phyloP scores from a whole-genome alignment of 1,284 basidiomycete species.

The Sanguinoderma infundibulare region DNA sequence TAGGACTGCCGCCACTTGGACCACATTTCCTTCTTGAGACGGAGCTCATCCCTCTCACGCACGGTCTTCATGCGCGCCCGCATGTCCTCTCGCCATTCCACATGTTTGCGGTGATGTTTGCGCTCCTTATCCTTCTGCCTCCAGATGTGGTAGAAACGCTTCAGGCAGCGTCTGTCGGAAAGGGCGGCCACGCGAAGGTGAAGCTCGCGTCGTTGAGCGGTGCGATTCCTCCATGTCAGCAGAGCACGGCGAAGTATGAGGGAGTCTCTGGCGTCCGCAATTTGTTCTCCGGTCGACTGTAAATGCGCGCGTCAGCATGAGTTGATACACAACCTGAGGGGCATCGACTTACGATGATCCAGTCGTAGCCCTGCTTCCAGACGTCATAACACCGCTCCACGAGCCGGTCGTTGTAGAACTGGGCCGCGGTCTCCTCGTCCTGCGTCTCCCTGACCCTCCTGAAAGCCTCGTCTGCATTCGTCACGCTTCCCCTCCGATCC shows the following conservation, averaged over 20 bases:
- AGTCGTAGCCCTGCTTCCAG: slow-evolving; percentile 69
- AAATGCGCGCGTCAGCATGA: slow-evolving; percentile 9
- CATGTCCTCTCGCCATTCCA: slow-evolving; percentile 68
- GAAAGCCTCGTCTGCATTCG: slow-evolving; percentile 77
- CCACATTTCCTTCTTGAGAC: slow-evolving; percentile 59
- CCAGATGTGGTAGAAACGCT: slow-evolving; percentile 51
- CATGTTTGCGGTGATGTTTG: slow-evolving; percentile 55
- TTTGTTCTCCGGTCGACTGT: slow-evolving; percentile 67
- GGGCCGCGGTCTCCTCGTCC: slow-evolving; percentile 73
- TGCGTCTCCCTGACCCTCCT: slow-evolving; percentile 70
- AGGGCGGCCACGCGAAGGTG: slow-evolving; percentile 45
- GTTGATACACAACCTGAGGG: neutral
- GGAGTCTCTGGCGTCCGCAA: slow-evolving; percentile 59
- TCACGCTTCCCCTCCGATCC: slow-evolving; percentile 49
- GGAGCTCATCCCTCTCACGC: slow-evolving; percentile 54
- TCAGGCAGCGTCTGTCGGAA: slow-evolving; percentile 48
- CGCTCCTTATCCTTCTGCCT: slow-evolving; percentile 51
- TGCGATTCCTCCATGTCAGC: slow-evolving; percentile 57
- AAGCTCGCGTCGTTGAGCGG: slow-evolving; percentile 41
- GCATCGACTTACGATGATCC: slow-evolving; percentile 64
- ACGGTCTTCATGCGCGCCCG: slow-evolving; percentile 66
- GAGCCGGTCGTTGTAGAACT: slow-evolving; percentile 63
- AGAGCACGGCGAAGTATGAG: slow-evolving; percentile 60
- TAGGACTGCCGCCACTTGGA: slow-evolving; percentile 63
- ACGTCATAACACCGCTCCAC: slow-evolving; percentile 71